Conservation (phyloP, 139 green algal genomes). For the Chlorella vulgaris region DNA sequence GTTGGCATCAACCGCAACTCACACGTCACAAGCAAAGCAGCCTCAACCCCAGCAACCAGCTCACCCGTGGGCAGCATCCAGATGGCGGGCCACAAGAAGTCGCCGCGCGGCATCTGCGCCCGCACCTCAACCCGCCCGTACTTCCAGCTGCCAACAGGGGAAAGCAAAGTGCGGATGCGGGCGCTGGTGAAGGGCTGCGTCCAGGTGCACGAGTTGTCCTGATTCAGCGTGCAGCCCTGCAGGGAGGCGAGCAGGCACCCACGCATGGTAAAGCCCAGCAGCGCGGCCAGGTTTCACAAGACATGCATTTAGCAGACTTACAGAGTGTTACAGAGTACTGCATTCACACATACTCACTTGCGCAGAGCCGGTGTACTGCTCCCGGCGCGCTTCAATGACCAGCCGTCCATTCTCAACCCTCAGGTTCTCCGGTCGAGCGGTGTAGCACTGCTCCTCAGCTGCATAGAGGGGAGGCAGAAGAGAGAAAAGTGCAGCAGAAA, state of each 20-base stretch:
- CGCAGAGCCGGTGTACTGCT: background rate
- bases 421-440: slow-evolving; percentile 1
- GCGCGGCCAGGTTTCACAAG: background rate
- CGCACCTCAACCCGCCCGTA: slow-evolving; percentile 13
- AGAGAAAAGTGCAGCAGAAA: background rate
- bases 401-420: slow-evolving; percentile 2
- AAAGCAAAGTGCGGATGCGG: slow-evolving; percentile 17
- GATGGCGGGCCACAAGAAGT: slow-evolving; percentile 40
- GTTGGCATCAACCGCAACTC: no score
- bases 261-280: background rate
- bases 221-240: slow-evolving; percentile 7
- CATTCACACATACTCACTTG: background rate
- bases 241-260: background rate
- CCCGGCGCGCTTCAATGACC: slow-evolving; percentile 2
- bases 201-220: background rate
- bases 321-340: background rate
- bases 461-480: background rate
- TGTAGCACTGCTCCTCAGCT: slow-evolving; percentile 23
- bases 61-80: slow-evolving; percentile 37
- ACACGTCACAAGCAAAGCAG: no score
- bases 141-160: background rate
- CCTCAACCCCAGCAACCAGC: no score
- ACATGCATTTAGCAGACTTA: background rate
- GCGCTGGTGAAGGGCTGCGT: slow-evolving; percentile 25
- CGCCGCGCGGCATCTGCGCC: slow-evolving; percentile 1